A percentile compares a stretch with the other conserved stretches of the same genome.
phyloP scores from a whole-genome alignment of 2,329 filamentous ascomycete genomes.

The Ophiostoma sp. region DNA sequence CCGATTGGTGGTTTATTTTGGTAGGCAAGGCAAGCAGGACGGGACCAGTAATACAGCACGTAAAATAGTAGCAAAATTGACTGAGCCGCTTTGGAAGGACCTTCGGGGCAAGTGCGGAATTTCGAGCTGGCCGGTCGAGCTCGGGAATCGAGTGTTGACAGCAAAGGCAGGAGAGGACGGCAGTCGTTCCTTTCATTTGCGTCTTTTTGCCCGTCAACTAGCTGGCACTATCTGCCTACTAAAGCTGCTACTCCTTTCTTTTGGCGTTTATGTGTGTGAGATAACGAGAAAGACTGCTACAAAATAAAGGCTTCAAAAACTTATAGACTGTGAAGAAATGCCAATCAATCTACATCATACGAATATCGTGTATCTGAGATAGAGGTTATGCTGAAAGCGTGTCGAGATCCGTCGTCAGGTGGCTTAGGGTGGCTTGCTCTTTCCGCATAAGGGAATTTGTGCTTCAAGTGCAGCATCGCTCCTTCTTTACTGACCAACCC shows the following conservation, averaged over 20 bases:
- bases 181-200: neutral
- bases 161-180: neutral
- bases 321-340: too few species aligned
- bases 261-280: too few species aligned
- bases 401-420: neutral
- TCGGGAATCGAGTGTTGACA: neutral
- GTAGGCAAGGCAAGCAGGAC: neutral
- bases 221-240: neutral
- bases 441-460: neutral
- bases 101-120: neutral
- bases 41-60: too few species aligned
- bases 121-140: neutral
- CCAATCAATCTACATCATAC: too few species aligned
- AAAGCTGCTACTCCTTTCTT: neutral
- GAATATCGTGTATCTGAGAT: too few species aligned
- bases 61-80: neutral
- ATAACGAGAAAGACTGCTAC: too few species aligned
- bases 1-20: neutral
- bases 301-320: too few species aligned
- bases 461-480: neutral
- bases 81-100: neutral
- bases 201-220: too few species aligned
- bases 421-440: neutral
- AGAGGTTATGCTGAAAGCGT: too few species aligned
- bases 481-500: neutral